Conservation (phyloP, 139 green algal genomes). For the Haematococcus lacustris region DNA sequence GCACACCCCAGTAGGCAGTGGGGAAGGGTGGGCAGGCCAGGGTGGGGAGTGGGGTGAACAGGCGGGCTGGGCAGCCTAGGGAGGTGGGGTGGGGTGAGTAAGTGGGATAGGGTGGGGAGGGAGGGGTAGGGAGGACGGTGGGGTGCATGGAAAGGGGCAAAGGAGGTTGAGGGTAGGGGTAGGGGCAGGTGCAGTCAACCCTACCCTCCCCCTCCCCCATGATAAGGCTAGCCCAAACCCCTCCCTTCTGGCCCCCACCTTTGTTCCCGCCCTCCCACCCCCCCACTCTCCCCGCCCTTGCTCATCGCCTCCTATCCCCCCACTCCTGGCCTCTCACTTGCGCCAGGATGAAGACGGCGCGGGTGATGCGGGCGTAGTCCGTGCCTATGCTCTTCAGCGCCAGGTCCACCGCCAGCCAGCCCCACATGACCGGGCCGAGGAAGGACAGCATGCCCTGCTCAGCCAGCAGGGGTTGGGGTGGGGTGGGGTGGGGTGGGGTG, state of each 20-base stretch:
- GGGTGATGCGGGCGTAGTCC: conserved; percentile 66
- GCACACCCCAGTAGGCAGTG: neutral
- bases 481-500: neutral
- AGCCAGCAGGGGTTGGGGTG: neutral
- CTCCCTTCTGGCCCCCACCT: neutral
- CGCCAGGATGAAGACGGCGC: conserved; percentile 65
- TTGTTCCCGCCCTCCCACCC: neutral
- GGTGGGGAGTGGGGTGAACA: neutral
- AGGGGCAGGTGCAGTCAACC: neutral
- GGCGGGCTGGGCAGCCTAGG: neutral
- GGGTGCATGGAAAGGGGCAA: neutral
- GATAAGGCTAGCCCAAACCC: neutral
- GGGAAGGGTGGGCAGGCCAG: neutral
- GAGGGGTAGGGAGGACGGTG: neutral
- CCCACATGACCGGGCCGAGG: conserved; percentile 73
- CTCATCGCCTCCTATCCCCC: neutral
- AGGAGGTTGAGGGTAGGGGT: neutral
- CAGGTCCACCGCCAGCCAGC: conserved; percentile 67
- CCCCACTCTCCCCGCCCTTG: neutral
- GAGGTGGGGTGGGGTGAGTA: neutral
- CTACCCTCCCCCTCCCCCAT: neutral
- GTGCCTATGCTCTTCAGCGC: conserved; percentile 62
- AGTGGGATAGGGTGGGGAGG: neutral
- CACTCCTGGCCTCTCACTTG: conserved; percentile 42
- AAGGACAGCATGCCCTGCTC: conserved; percentile 46